phyloP scores from a whole-genome alignment of 2,329 filamentous ascomycete species.

The Penicillium crustosum region DNA sequence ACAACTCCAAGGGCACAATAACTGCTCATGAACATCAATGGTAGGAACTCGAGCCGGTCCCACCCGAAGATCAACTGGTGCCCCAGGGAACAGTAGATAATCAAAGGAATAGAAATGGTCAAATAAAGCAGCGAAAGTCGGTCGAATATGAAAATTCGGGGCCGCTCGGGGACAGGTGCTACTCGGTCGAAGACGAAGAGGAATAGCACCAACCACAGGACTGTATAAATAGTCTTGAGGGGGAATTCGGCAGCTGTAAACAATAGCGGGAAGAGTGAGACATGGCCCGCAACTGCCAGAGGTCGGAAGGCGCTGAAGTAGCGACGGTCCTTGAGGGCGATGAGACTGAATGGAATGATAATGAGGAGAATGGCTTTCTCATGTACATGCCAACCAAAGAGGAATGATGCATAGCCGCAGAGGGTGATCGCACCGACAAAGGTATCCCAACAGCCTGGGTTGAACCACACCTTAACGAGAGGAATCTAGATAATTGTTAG shows the following conservation, averaged over 20 bases:
- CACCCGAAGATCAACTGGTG: conserved; percentile 82
- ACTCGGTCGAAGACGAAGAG: conserved; percentile 82
- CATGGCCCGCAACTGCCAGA: conserved; percentile 87
- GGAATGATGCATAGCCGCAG: conserved; percentile 92
- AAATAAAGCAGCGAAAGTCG: conserved; percentile 89
- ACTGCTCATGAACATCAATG: conserved; percentile 94
- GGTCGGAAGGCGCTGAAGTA: conserved; percentile 91
- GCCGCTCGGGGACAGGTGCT: conserved; percentile 75
- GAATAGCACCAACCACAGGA: conserved; percentile 87
- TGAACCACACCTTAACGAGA: conserved; percentile 76
- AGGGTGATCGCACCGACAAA: conserved; percentile 89
- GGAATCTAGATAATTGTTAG: conserved; percentile 54
- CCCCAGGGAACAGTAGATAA: conserved; percentile 81
- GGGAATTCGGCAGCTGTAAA: conserved; percentile 93
- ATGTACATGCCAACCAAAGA: conserved; percentile 98
- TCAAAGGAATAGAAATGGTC: conserved; percentile 81
- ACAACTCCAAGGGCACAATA: conserved; percentile 94
- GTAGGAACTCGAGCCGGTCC: conserved; percentile 75
- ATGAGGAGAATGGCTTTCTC: conserved; percentile 95
- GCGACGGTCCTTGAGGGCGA: conserved; percentile 84
- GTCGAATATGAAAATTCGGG: conserved; percentile 86
- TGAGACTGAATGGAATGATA: conserved; percentile 90
- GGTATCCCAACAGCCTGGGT: conserved; percentile 81
- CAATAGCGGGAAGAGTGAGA: conserved; percentile 89
- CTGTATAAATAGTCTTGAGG: conserved; percentile 88